phyloP scores from a whole-genome alignment of 345 rosid genomes.

The Clarkia xantiana region DNA sequence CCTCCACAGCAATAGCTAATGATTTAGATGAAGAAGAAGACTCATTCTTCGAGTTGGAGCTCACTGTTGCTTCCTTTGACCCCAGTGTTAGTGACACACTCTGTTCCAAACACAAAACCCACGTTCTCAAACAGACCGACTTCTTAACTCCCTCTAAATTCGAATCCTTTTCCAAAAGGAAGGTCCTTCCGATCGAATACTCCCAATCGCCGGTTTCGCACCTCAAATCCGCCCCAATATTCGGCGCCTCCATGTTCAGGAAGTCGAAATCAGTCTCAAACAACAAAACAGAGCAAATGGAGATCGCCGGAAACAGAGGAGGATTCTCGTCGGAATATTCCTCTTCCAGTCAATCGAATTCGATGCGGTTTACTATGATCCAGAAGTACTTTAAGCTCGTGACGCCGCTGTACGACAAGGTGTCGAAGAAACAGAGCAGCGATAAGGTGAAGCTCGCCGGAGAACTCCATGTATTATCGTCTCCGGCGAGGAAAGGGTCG shows the following conservation, averaged over 20 bases:
- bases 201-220: conserved; percentile 44
- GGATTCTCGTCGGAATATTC: conserved; percentile 4
- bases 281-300: conserved; percentile 10
- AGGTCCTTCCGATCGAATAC: conserved; percentile 56
- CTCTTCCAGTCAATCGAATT: conserved; percentile 11
- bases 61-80: conserved; percentile 36
- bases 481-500: conserved; percentile 35
- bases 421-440: conserved; percentile 21
- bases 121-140: conserved; percentile 3
- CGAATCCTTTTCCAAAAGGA: conserved; percentile 40
- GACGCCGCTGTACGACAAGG: conserved; percentile 51
- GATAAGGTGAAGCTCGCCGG: conserved; percentile 17
- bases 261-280: conserved; percentile 33
- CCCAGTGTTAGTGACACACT: conserved; percentile 10
- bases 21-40: conserved; percentile 65
- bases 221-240: conserved; percentile 50
- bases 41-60: conserved; percentile 77
- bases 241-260: conserved; percentile 33
- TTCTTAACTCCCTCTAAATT: conserved; percentile 14
- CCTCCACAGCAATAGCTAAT: neutral
- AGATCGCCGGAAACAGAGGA: conserved; percentile 11
- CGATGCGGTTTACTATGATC: conserved; percentile 38
- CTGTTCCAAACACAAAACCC: conserved; percentile 5
- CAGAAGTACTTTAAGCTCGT: conserved; percentile 48
- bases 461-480: conserved; percentile 20